Conservation (phyloP, 768 basidiomycete species). For the Pisolithus sp. region DNA sequence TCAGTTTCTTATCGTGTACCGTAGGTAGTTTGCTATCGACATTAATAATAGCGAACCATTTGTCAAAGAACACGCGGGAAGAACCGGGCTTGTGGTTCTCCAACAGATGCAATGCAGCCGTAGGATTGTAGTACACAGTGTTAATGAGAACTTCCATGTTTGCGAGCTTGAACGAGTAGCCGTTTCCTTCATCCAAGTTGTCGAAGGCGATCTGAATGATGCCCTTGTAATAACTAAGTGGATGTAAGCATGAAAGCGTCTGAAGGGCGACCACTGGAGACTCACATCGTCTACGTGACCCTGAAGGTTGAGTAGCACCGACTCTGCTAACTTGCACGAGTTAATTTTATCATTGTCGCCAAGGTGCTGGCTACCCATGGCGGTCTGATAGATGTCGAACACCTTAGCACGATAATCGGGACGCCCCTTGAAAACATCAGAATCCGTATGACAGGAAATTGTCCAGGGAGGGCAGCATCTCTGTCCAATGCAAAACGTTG, state of each 20-base stretch:
- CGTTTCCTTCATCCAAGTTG: slow-evolving; percentile 56
- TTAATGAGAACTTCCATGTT: slow-evolving; percentile 83
- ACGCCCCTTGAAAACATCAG: slow-evolving; percentile 65
- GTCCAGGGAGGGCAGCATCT: slow-evolving; percentile 84
- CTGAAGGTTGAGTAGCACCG: slow-evolving; percentile 70
- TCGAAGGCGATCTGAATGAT: slow-evolving; percentile 60
- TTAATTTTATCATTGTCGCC: slow-evolving; percentile 82
- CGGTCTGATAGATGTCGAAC: slow-evolving; percentile 76
- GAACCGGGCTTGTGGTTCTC: slow-evolving; percentile 52
- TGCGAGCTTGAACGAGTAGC: slow-evolving; percentile 59
- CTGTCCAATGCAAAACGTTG: slow-evolving; percentile 28
- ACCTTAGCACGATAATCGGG: slow-evolving; percentile 74
- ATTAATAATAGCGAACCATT: slow-evolving; percentile 76
- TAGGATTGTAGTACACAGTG: slow-evolving; percentile 76
- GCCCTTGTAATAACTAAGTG: slow-evolving; percentile 50
- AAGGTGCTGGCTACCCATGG: slow-evolving; percentile 61
- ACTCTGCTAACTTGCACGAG: slow-evolving; percentile 81
- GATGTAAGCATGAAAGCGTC: not conserved
- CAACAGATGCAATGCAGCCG: slow-evolving; percentile 70
- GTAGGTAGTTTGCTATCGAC: slow-evolving; percentile 55
- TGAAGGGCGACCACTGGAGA: slow-evolving; percentile 2
- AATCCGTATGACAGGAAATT: slow-evolving; percentile 85
- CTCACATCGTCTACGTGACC: slow-evolving; percentile 75
- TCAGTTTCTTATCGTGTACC: slow-evolving; percentile 87
- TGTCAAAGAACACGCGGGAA: slow-evolving; percentile 73